phyloP scores from a whole-genome alignment of 83 land plant species.

The Diphasiastrum complanatum region DNA sequence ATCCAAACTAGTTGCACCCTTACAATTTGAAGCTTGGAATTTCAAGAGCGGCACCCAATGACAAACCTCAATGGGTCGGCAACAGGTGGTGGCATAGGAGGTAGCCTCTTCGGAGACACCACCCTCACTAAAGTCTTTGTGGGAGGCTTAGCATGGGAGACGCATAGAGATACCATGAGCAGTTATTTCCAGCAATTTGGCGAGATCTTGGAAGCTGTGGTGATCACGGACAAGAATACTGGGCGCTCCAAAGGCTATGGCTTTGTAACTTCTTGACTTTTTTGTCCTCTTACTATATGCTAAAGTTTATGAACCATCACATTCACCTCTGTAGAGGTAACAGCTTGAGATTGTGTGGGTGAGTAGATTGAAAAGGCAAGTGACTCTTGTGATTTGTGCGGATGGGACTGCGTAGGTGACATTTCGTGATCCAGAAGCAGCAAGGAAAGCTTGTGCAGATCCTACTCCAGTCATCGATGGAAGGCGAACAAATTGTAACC shows the following conservation, averaged over 20 bases:
- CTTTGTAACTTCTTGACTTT: conserved; percentile 39
- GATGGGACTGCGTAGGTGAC: conserved; percentile 40
- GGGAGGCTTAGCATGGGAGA: conserved; percentile 77
- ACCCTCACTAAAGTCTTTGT: conserved; percentile 69
- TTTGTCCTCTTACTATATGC: neutral
- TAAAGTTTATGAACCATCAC: neutral
- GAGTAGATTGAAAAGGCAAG: neutral
- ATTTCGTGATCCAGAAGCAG: conserved; percentile 54
- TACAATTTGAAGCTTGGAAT: too few relatives aligned
- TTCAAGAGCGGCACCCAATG: too few relatives aligned
- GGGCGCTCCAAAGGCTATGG: conserved; percentile 84
- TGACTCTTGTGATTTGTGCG: neutral
- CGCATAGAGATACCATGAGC: conserved; percentile 56
- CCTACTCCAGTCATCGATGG: conserved; percentile 64
- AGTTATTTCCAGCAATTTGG: conserved; percentile 70
- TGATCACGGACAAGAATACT: conserved; percentile 64
- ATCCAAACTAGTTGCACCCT: too few relatives aligned
- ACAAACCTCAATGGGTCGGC: conserved; percentile 4
- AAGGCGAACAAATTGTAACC: conserved; percentile 62
- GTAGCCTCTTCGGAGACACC: conserved; percentile 41
- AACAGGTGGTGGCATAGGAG: conserved; percentile 20
- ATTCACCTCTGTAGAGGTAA: neutral
- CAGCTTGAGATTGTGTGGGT: neutral
- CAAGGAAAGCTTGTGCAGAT: conserved; percentile 60
- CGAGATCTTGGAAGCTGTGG: conserved; percentile 67